Evolutionary conservation across 306 rosid species (phyloP).

Genomic region (Corylus americana): DNA sequence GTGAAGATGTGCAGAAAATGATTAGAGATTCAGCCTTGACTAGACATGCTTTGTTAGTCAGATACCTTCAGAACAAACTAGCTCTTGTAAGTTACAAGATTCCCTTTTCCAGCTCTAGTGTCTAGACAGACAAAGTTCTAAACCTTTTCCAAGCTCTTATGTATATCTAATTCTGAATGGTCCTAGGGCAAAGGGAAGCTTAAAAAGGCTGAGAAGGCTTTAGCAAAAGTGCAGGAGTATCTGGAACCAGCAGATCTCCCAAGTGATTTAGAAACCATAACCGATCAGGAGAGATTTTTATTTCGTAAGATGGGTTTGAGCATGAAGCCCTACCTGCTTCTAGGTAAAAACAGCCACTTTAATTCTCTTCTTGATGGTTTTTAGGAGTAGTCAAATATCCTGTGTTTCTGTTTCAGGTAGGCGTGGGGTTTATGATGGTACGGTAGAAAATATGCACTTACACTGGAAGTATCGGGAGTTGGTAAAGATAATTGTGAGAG

Average conservation of each 20-base stretch:
- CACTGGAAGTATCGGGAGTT: conserved; percentile 92
- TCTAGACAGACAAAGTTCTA: background rate
- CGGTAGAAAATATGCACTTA: conserved; percentile 93
- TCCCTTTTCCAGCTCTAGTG: background rate
- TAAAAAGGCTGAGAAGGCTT: conserved; percentile 68
- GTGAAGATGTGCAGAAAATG: conserved; percentile 65
- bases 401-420: conserved; percentile 57
- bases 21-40: conserved; percentile 61
- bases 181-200: conserved; percentile 72
- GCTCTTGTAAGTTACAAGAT: conserved; percentile 57
- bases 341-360: conserved; percentile 58
- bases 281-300: conserved; percentile 75
- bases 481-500: conserved; percentile 79
- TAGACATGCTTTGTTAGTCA: conserved; percentile 52
- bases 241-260: conserved; percentile 78
- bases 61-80: conserved; percentile 60
- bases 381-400: conserved; percentile 13
- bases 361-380: conserved; percentile 28
- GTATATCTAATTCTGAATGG: conserved; percentile 41
- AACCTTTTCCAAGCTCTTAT: background rate
- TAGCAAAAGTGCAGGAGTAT: conserved; percentile 66
- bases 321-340: conserved; percentile 81
- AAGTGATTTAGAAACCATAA: conserved; percentile 81
- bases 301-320: conserved; percentile 88
- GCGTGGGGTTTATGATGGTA: conserved; percentile 83